These are phyloP conservation scores for Linnemannia hyalina DNA, from an alignment of 192 early-diverging fungal genomes.

Conservation along the genomic window DNA sequence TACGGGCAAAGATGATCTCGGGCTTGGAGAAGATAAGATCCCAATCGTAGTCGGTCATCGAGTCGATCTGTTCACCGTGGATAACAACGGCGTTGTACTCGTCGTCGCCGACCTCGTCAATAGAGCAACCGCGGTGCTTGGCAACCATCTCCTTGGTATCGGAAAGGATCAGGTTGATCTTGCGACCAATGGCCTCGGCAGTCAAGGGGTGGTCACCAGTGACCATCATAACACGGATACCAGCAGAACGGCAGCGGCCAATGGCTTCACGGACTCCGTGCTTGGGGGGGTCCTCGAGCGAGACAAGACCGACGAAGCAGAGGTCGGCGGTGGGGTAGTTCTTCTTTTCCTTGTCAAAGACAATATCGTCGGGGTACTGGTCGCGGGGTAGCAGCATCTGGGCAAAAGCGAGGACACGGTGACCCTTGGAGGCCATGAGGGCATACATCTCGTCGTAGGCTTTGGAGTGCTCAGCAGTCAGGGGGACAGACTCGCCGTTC, in stretches of 20 bases:
- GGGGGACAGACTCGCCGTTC: slow-evolving; percentile 65
- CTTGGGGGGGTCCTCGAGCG: slow-evolving; percentile 97
- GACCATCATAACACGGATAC: slow-evolving; percentile 99
- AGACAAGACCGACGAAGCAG: slow-evolving; percentile 87
- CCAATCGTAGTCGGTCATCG: slow-evolving; percentile 88
- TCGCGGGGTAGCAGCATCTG: slow-evolving; percentile 75
- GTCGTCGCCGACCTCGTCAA: slow-evolving; percentile 77
- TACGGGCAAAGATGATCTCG: slow-evolving; percentile 97
- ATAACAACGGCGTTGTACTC: slow-evolving; percentile 93
- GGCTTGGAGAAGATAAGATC: slow-evolving; percentile 93
- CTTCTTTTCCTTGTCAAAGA: slow-evolving; percentile 81
- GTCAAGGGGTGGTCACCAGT: slow-evolving; percentile 97
- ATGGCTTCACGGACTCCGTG: slow-evolving; percentile 99
- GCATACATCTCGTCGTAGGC: slow-evolving; percentile 85
- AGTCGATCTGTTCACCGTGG: slow-evolving; percentile 91
- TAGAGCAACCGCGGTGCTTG: slow-evolving; percentile 69
- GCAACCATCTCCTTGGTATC: slow-evolving; percentile 90
- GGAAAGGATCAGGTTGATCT: slow-evolving; percentile 93
- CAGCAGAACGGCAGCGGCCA: slow-evolving; percentile 91
- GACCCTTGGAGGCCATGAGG: slow-evolving; percentile 92
- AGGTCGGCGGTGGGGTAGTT: slow-evolving; percentile 79
- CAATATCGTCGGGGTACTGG: slow-evolving; percentile 79
- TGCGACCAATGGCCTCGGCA: slow-evolving; percentile 95
- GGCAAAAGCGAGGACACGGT: slow-evolving; percentile 96
- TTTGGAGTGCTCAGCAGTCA: slow-evolving; percentile 76